Conservation (phyloP, 805 yeast genomes). For the Myxozyma lipomycoides region DNA sequence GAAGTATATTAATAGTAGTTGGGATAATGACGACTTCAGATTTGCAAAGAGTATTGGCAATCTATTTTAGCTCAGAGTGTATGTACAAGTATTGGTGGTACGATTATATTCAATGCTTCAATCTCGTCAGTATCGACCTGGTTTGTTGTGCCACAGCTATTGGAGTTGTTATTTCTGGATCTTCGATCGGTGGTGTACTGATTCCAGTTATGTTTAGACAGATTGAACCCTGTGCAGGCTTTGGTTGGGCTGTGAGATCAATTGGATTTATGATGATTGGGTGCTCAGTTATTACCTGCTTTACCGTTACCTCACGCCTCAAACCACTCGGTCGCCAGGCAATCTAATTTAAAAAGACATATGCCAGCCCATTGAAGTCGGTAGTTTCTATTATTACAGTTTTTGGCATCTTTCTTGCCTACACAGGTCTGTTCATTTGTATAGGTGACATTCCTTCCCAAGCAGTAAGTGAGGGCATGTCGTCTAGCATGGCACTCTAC, state of each 20-base stretch:
- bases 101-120: slow-evolving; percentile 44
- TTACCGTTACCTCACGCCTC: slow-evolving; percentile 33
- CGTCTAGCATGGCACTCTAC: slow-evolving; percentile 29
- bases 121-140: slow-evolving; percentile 47
- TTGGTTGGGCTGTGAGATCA: slow-evolving; percentile 51
- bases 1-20: slow-evolving; percentile 29
- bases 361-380: slow-evolving; percentile 29
- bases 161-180: slow-evolving; percentile 49
- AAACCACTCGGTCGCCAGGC: slow-evolving; percentile 18
- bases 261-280: slow-evolving; percentile 45
- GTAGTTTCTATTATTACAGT: slow-evolving; percentile 29
- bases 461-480: slow-evolving; percentile 29
- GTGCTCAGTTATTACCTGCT: slow-evolving; percentile 30
- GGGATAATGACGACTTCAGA: slow-evolving; percentile 37
- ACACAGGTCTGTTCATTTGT: slow-evolving; percentile 36
- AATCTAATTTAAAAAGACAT: slow-evolving; percentile 6
- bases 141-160: slow-evolving; percentile 47
- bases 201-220: slow-evolving; percentile 47
- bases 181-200: slow-evolving; percentile 50
- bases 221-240: slow-evolving; percentile 45
- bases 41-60: slow-evolving; percentile 47
- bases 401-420: slow-evolving; percentile 32
- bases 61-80: slow-evolving; percentile 50
- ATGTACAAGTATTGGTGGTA: slow-evolving; percentile 46
- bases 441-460: slow-evolving; percentile 35